Evolutionary conservation across 257 asterid species (phyloP).

Genomic region (Lithospermum erythrorhizon): DNA sequence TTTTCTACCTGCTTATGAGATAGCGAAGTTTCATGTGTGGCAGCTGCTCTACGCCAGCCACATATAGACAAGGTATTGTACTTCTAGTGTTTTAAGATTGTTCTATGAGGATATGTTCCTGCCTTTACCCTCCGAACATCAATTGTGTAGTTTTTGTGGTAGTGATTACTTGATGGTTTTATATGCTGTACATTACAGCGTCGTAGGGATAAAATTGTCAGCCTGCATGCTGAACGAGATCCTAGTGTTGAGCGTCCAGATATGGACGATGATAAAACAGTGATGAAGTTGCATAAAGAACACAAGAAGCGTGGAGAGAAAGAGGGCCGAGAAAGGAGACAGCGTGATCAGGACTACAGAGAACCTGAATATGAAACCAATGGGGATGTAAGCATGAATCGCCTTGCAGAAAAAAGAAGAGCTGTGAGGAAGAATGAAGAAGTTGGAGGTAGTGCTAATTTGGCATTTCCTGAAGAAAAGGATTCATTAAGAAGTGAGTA

Average conservation of each 20-base stretch:
- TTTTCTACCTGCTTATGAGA: slow-evolving; percentile 39
- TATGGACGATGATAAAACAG: slow-evolving; percentile 66
- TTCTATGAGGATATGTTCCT: background rate
- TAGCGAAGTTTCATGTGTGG: slow-evolving; percentile 63
- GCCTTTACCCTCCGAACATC: background rate
- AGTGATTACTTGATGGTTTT: slow-evolving; percentile 10
- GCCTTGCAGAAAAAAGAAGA: slow-evolving; percentile 61
- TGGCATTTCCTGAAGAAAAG: slow-evolving; percentile 60
- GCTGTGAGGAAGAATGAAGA: slow-evolving; percentile 59
- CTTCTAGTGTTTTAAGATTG: background rate
- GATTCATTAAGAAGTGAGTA: slow-evolving; percentile 80
- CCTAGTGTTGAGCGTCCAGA: slow-evolving; percentile 77
- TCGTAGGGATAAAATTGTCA: slow-evolving; percentile 50
- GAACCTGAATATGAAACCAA: slow-evolving; percentile 56
- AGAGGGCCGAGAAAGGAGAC: slow-evolving; percentile 66
- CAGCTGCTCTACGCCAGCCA: slow-evolving; percentile 40
- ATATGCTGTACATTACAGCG: slow-evolving; percentile 29
- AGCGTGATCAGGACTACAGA: slow-evolving; percentile 58
- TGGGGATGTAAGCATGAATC: slow-evolving; percentile 54
- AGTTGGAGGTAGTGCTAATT: slow-evolving; percentile 48
- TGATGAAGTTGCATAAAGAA: slow-evolving; percentile 61
- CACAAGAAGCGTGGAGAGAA: slow-evolving; percentile 67
- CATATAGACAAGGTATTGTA: slow-evolving; percentile 60
- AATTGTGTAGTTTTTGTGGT: background rate
- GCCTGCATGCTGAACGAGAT: slow-evolving; percentile 62